Percentiles rank a stretch among this genome's conserved stretches.
phyloP scores from a whole-genome alignment of 257 asterid species.

The Solanum chiquidenum region DNA sequence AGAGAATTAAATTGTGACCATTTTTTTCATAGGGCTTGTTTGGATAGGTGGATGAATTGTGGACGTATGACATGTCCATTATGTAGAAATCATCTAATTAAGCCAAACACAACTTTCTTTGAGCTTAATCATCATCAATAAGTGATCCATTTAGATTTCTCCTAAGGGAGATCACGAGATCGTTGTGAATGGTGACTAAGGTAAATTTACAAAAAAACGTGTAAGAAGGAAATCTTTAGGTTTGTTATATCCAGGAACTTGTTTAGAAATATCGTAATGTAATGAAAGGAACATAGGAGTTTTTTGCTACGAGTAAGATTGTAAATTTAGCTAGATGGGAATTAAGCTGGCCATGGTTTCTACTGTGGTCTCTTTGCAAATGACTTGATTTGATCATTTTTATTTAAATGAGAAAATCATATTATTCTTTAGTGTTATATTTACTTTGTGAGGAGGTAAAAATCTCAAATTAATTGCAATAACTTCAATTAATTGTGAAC shows the following conservation, averaged over 20 bases:
- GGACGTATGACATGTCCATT: conserved; percentile 15
- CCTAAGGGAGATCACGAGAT: neutral
- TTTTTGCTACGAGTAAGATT: neutral
- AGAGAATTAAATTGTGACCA: conserved; percentile 9
- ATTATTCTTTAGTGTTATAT: neutral
- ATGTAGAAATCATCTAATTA: neutral
- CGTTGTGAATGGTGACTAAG: neutral
- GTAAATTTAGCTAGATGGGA: neutral
- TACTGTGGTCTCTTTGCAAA: neutral
- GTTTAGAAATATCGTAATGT: neutral
- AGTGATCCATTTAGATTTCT: neutral
- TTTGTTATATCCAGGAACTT: no score
- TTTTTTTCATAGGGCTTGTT: conserved; percentile 12
- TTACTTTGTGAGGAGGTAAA: neutral
- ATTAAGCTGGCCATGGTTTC: neutral
- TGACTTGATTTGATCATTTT: neutral
- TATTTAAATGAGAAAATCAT: neutral
- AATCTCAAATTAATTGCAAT: neutral
- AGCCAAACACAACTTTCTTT: neutral
- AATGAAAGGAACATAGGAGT: no score
- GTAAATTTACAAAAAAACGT: neutral
- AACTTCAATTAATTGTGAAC: neutral
- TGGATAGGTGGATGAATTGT: conserved; percentile 16
- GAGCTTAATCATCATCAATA: neutral
- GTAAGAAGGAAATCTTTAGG: no score